These are phyloP conservation scores for Suillus brevipes DNA, from an alignment of 768 basidiomycete genomes.

Conservation along the genomic window DNA sequence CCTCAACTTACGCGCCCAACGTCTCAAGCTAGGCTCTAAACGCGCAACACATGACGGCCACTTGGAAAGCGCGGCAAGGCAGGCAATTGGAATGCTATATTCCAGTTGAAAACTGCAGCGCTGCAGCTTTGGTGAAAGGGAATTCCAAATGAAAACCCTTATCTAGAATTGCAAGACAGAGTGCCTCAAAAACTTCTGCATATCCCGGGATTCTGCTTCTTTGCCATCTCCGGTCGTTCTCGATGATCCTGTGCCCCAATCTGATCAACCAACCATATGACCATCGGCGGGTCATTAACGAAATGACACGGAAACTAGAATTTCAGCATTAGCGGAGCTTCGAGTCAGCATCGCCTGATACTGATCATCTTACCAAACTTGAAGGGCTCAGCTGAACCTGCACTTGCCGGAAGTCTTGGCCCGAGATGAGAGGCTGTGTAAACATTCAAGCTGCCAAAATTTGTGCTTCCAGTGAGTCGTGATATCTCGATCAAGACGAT, in stretches of 20 bases:
- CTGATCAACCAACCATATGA: slow-evolving; percentile 48
- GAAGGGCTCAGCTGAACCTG: slow-evolving; percentile 56
- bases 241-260: slow-evolving; percentile 2
- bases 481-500: not conserved
- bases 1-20: slow-evolving; percentile 6
- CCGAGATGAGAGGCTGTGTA: slow-evolving; percentile 69
- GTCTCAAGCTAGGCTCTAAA: slow-evolving; percentile 47
- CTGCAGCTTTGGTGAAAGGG: not conserved
- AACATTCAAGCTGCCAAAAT: slow-evolving; percentile 19
- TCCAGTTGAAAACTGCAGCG: not conserved
- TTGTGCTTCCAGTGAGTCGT: not conserved
- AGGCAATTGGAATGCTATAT: not conserved
- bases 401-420: slow-evolving; percentile 61
- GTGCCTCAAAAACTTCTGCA: not conserved
- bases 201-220: not conserved
- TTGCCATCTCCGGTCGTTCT: not conserved
- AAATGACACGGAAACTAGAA: not conserved
- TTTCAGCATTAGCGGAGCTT: slow-evolving; percentile 10
- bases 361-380: slow-evolving; percentile 57
- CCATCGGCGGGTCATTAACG: slow-evolving; percentile 66
- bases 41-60: slow-evolving; percentile 55
- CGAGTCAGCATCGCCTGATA: slow-evolving; percentile 39
- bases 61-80: slow-evolving; percentile 42
- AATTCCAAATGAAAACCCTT: not conserved
- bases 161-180: too few species aligned